phyloP scores from a whole-genome alignment of 371 early-diverging fungal genomes.

The Apophysomyces variabilis region DNA sequence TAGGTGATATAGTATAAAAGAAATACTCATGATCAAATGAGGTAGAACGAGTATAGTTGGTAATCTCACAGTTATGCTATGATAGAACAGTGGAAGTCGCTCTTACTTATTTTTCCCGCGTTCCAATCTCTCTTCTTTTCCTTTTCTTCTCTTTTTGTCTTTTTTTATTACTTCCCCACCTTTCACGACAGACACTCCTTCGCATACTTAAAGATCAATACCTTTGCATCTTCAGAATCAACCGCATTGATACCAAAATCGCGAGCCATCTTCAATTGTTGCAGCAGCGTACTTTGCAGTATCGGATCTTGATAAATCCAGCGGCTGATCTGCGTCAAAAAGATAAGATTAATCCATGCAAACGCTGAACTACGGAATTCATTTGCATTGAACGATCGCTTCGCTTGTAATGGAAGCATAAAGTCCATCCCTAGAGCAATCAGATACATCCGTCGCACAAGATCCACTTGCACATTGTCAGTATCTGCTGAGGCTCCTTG shows the following conservation, averaged over 20 bases:
- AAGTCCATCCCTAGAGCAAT: constrained; percentile 27
- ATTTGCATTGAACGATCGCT: constrained; percentile 10
- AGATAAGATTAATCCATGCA: constrained; percentile 41
- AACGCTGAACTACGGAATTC: constrained; percentile 18
- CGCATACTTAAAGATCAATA: constrained; percentile 29
- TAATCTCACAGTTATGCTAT: too few relatives aligned
- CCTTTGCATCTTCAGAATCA: constrained; percentile 26
- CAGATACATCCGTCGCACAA: constrained; percentile 27
- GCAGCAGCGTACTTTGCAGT: constrained; percentile 15
- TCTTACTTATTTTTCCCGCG: too few relatives aligned
- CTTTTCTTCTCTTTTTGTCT: neutral
- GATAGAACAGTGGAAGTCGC: too few relatives aligned
- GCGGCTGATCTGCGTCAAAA: constrained; percentile 31
- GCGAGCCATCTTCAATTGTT: constrained; percentile 17
- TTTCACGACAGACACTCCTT: constrained; percentile 5
- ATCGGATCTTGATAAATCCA: constrained; percentile 23
- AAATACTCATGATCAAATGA: too few relatives aligned
- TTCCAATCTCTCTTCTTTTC: too few relatives aligned
- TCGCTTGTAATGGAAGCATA: constrained; percentile 15
- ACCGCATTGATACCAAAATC: constrained; percentile 22
- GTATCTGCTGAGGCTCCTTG: constrained; percentile 2
- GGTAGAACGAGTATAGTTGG: too few relatives aligned
- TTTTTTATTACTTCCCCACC: neutral
- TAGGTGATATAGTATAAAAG: too few relatives aligned
- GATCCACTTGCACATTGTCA: constrained; percentile 23